Base-by-base conservation (phyloP, 2,329 filamentous ascomycete species). In the Bipolaris sorokiniana region DNA sequence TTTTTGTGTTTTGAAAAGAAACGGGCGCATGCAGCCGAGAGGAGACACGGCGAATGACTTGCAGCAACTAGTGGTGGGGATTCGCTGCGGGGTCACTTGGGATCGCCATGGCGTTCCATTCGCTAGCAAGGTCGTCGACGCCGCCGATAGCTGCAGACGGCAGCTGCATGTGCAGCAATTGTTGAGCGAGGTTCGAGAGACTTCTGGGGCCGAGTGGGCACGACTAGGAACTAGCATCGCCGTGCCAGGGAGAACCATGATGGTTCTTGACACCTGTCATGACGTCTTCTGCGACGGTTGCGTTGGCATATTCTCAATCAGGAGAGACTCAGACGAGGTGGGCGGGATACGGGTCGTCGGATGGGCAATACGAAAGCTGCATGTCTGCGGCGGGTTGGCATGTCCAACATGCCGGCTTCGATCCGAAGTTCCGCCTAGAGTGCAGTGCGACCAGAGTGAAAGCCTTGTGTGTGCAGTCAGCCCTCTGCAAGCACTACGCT, bases 41-140 rank as follows among this genome's bases (percentile, higher is more conserved):
- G 65, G 63, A 66, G 66, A 65, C 58, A 60, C 62, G 63, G 67
- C 63, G 64, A 70, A 70, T 75, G 72, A 73, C 72, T 73, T 75
- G 72, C 72, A 75, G 48, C 68, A 66, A 61, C 65, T 74, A 73
- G 71, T 67, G 67, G 62, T 64, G 61, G 63, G 62, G 52, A 56
- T 56, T 61, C 54, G 63, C 59, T 64, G 73, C 67, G 69, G 69
- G 70, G 70, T 68, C 63, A 60, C 59, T 63, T 63, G 50, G 60
- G 47, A 48, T 49, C 48, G 47, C 37, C 54, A 48, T 16, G 45
- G 38, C 48, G 47, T 60, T 45, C 62, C 44, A 70, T 73, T 73
- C 66, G 72, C 58, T 52, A 59, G 45, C 56, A 41, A 33, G 38
- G 28, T 53, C 51, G 28, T 53, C 51, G 56, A 61, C 33, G 48